Evolutionary conservation across 2,329 filamentous ascomycete genomes (phyloP).

Genomic region (Hypomyces perniciosus): DNA sequence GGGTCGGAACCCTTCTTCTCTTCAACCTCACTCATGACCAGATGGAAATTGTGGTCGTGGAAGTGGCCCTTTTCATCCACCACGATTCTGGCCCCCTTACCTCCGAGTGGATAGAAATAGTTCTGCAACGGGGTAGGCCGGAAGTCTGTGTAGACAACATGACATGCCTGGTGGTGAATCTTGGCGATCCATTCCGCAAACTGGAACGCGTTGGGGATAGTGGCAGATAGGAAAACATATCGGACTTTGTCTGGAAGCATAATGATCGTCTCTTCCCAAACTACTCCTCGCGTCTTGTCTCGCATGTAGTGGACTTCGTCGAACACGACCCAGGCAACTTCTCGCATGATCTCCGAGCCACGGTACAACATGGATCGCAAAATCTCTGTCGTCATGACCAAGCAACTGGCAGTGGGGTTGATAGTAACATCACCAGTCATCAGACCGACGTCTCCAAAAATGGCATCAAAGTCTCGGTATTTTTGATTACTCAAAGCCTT

Average conservation of each 20-base stretch:
- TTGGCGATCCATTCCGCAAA: constrained; percentile 99
- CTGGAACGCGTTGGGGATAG: constrained; percentile 97
- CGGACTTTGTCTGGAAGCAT: constrained; percentile 95
- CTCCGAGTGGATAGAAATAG: constrained; percentile 92
- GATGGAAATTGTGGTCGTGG: constrained; percentile 95
- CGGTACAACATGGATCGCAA: constrained; percentile 96
- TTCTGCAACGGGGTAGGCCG: constrained; percentile 93
- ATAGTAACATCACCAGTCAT: constrained; percentile 99
- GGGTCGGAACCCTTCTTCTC: constrained; percentile 82
- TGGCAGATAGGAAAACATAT: constrained; percentile 97
- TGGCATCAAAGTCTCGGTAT: constrained; percentile 89
- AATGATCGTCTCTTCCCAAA: constrained; percentile 99
- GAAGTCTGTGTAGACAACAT: constrained; percentile 99
- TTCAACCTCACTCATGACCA: constrained; percentile 85
- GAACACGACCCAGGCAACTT: constrained; percentile 97
- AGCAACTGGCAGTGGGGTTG: constrained; percentile 93
- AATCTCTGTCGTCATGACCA: constrained; percentile 99
- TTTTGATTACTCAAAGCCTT: constrained; percentile 99
- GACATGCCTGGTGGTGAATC: constrained; percentile 93
- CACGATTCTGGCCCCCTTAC: constrained; percentile 86
- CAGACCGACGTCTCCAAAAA: constrained; percentile 93
- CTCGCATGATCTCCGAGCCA: constrained; percentile 98
- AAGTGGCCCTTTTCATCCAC: constrained; percentile 97
- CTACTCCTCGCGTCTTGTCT: constrained; percentile 88
- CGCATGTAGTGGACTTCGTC: constrained; percentile 99